phyloP scores from a whole-genome alignment of 352 stramenopile genomes.

The Phytopythium litorale region DNA sequence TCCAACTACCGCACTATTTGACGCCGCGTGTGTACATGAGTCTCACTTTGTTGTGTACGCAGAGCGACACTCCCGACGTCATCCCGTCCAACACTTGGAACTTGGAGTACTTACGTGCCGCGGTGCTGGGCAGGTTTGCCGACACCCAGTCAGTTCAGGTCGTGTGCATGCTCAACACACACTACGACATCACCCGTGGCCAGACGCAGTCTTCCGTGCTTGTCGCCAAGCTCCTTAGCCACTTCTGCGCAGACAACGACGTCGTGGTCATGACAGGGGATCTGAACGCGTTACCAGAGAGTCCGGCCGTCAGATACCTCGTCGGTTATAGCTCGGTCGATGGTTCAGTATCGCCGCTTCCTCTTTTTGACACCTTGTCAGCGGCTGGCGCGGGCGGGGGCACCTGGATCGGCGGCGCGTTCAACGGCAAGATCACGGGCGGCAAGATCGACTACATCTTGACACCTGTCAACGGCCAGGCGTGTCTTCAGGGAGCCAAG shows the following conservation, averaged over 20 bases:
- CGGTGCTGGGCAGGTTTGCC: constrained; percentile 49
- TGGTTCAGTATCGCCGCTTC: constrained; percentile 29
- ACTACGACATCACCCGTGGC: constrained; percentile 59
- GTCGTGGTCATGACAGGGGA: constrained; percentile 65
- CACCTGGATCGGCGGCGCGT: constrained; percentile 66
- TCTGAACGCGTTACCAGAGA: constrained; percentile 48
- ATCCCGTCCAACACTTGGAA: constrained; percentile 68
- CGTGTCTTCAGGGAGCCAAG: constrained; percentile 31
- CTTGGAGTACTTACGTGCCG: constrained; percentile 56
- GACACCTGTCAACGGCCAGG: constrained; percentile 33
- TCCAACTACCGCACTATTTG: constrained; percentile 17
- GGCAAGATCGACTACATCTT: constrained; percentile 76
- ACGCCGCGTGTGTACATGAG: not conserved
- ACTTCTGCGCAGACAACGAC: constrained; percentile 41
- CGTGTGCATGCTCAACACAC: constrained; percentile 76
- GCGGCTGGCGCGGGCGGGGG: constrained; percentile 28
- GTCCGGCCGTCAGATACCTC: constrained; percentile 41
- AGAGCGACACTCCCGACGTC: constrained; percentile 66
- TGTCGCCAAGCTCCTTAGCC: constrained; percentile 36
- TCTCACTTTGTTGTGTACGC: not conserved
- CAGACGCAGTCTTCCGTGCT: constrained; percentile 52
- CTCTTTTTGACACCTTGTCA: constrained; percentile 60
- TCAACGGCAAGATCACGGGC: constrained; percentile 22
- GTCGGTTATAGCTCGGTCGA: constrained; percentile 19
- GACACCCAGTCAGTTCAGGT: constrained; percentile 18